Evolutionary conservation across 2,329 filamentous ascomycete genomes (phyloP).

Genomic region (Juglanconis oblonga): DNA sequence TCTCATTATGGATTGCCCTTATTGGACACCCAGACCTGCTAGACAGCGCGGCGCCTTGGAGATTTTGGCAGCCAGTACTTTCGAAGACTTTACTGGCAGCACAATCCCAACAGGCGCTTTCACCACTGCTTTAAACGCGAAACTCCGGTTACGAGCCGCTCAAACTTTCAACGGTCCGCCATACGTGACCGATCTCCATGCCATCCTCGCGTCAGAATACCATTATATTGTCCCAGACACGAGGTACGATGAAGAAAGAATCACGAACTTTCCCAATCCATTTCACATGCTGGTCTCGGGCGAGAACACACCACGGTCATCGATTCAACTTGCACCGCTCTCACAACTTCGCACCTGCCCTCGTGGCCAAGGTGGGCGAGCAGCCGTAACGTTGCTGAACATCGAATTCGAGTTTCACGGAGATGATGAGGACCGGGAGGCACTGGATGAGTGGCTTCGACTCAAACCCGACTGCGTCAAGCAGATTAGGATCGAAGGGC

Average conservation of each 20-base stretch:
- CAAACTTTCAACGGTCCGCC: conserved; percentile 40
- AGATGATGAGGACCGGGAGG: conserved; percentile 50
- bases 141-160: conserved; percentile 45
- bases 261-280: conserved; percentile 51
- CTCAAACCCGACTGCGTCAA: conserved; percentile 55
- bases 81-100: conserved; percentile 46
- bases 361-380: conserved; percentile 26
- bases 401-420: conserved; percentile 44
- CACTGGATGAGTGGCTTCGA: conserved; percentile 57
- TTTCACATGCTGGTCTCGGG: conserved; percentile 55
- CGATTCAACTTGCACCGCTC: conserved; percentile 53
- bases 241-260: conserved; percentile 42
- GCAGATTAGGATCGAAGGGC: conserved; percentile 54
- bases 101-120: conserved; percentile 49
- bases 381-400: conserved; percentile 41
- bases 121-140: conserved; percentile 47
- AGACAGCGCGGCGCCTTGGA: conserved; percentile 54
- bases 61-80: conserved; percentile 52
- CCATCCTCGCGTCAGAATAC: conserved; percentile 50
- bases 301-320: conserved; percentile 48
- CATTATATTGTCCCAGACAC: conserved; percentile 50
- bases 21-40: conserved; percentile 49
- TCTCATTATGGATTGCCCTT: conserved; percentile 57
- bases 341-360: conserved; percentile 28
- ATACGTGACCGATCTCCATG: conserved; percentile 51